Conservation (phyloP, 2,329 filamentous ascomycete genomes). For the Claviceps capensis region DNA sequence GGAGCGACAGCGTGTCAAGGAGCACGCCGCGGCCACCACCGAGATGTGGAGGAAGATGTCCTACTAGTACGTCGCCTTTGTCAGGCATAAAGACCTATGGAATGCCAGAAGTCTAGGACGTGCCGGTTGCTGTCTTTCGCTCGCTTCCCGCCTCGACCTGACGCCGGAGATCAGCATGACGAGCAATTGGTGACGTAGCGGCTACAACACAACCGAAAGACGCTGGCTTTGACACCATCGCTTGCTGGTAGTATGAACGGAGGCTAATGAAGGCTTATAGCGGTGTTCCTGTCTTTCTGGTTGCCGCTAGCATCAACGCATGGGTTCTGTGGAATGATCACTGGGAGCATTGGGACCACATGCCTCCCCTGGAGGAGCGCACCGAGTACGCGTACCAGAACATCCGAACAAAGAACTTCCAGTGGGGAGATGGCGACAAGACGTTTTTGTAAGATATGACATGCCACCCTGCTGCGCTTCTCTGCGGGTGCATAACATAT, state of each 20-base stretch:
- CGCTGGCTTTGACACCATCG: neutral
- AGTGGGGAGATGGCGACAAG: conserved; percentile 94
- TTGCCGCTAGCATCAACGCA: conserved; percentile 65
- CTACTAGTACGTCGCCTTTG: conserved; percentile 60
- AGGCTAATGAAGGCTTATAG: conserved; percentile 29
- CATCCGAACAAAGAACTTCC: conserved; percentile 90
- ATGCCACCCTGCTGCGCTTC: neutral
- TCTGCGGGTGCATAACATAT: neutral
- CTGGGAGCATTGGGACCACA: conserved; percentile 88
- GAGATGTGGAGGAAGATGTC: conserved; percentile 94
- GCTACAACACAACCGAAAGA: neutral
- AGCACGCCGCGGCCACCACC: conserved; percentile 73
- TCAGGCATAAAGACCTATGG: neutral
- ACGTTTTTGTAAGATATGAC: conserved; percentile 26
- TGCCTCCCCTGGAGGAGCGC: conserved; percentile 79
- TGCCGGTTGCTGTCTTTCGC: neutral
- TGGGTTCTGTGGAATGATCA: conserved; percentile 89
- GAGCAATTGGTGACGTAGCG: neutral
- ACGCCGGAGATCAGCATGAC: neutral
- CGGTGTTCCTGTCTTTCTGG: conserved; percentile 58
- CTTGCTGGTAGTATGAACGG: neutral
- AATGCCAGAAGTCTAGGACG: neutral
- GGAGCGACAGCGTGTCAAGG: conserved; percentile 80
- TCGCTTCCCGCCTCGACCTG: neutral
- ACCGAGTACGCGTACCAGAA: conserved; percentile 95